Evolutionary conservation across 2,329 filamentous ascomycete species (phyloP).

Genomic region (Stagonosporopsis chrysanthemi): DNA sequence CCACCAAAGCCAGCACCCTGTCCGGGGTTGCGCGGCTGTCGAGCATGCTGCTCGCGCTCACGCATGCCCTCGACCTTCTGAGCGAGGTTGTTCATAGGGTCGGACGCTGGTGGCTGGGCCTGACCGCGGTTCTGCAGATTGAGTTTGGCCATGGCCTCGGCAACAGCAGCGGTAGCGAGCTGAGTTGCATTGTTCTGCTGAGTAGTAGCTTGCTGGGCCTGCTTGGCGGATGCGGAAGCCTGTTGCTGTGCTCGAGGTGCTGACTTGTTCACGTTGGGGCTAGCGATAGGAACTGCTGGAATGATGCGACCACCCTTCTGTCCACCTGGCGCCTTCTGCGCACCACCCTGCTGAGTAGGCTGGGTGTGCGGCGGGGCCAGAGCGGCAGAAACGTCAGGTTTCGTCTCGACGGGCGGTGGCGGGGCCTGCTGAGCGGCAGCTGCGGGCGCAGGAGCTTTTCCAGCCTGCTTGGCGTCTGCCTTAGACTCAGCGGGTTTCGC

Average conservation of each 20-base stretch:
- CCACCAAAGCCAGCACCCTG: constrained; percentile 49
- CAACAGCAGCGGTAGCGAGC: constrained; percentile 78
- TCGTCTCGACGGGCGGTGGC: constrained; percentile 72
- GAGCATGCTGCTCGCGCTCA: constrained; percentile 67
- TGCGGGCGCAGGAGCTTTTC: constrained; percentile 48
- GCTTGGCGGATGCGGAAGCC: constrained; percentile 51
- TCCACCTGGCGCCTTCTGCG: constrained; percentile 51
- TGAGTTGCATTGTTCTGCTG: constrained; percentile 70
- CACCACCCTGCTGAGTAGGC: constrained; percentile 42
- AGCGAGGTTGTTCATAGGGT: constrained; percentile 72
- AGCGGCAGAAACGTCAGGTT: constrained; percentile 67
- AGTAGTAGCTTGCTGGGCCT: constrained; percentile 33
- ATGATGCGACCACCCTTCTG: constrained; percentile 63
- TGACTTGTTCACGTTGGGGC: constrained; percentile 46
- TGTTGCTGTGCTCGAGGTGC: constrained; percentile 49
- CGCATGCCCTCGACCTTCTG: constrained; percentile 78
- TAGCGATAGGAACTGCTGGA: constrained; percentile 71
- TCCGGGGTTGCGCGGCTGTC: constrained; percentile 57
- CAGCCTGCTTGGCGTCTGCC: constrained; percentile 52
- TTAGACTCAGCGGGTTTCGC: constrained; percentile 64
- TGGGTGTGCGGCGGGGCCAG: constrained; percentile 59
- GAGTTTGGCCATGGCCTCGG: constrained; percentile 79
- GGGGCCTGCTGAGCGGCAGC: constrained; percentile 60
- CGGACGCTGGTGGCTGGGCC: constrained; percentile 35
- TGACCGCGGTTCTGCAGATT: constrained; percentile 44